Evolutionary conservation across 164 flowering plant species (phyloP).

Genomic region (Berberis vulgaris): DNA sequence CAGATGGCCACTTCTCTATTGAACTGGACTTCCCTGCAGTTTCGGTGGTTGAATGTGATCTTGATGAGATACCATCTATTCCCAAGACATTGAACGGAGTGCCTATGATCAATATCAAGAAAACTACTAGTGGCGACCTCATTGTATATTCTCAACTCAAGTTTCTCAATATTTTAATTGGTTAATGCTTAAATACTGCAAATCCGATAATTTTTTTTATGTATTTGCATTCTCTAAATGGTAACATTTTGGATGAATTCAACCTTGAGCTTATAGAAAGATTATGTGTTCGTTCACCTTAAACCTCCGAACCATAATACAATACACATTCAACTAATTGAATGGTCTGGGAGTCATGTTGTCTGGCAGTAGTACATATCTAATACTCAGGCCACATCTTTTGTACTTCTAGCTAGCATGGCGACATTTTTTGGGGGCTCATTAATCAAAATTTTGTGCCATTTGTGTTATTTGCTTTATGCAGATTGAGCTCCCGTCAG

Average conservation of each 20-base stretch:
- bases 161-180: not conserved
- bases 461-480: not conserved
- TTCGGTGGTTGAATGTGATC: conserved; percentile 27
- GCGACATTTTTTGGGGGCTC: not conserved
- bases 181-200: not conserved
- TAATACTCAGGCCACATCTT: too few species aligned
- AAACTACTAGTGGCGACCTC: conserved; percentile 28
- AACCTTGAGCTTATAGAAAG: too few species aligned
- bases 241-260: not conserved
- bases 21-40: conserved; percentile 65
- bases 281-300: too few species aligned
- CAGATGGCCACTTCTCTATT: conserved; percentile 24
- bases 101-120: conserved; percentile 35
- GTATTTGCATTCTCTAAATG: not conserved
- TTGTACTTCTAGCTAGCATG: not conserved
- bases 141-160: conserved; percentile 26
- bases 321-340: too few species aligned
- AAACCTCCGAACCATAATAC: too few species aligned
- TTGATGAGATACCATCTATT: conserved; percentile 30
- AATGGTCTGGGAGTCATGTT: too few species aligned
- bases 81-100: conserved; percentile 55
- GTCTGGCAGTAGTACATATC: too few species aligned
- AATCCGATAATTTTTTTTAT: too few species aligned
- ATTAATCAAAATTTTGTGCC: too few species aligned
- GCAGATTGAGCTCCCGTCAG: conserved; percentile 29